Conservation (phyloP, 2,329 filamentous ascomycete species). For the Aspergillus sp. region DNA sequence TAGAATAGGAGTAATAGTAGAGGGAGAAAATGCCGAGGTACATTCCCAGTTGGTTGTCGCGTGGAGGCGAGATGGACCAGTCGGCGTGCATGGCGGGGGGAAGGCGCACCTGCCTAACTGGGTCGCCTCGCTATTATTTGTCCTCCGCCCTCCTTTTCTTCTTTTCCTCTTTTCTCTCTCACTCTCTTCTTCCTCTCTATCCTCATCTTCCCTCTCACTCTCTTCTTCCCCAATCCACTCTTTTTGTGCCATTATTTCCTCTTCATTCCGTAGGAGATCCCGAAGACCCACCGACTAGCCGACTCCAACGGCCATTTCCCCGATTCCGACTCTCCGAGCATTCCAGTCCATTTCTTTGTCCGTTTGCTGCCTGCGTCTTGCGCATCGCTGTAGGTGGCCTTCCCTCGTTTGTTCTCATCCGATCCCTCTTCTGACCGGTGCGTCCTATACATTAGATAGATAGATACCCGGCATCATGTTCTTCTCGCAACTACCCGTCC, state of each 20-base stretch:
- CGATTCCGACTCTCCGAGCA: not conserved
- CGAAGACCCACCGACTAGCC: not conserved
- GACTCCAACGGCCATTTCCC: not conserved
- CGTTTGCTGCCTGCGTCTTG: no score
- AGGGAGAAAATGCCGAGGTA: conserved; percentile 6
- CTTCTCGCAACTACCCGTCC: conserved; percentile 32
- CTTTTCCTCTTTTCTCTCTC: not conserved
- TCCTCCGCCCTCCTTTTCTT: not conserved
- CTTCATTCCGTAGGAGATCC: not conserved
- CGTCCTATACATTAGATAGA: not conserved
- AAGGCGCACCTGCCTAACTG: no score
- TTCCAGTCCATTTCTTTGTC: no score
- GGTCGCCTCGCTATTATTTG: no score
- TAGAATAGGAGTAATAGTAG: not conserved
- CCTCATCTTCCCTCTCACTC: not conserved
- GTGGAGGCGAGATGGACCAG: not conserved
- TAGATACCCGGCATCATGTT: conserved; percentile 31
- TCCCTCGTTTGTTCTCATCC: no score
- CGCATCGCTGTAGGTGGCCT: no score
- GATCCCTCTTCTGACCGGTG: not conserved
- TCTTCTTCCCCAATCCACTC: not conserved
- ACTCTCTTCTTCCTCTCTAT: not conserved
- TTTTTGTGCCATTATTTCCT: no score
- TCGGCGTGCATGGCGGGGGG: not conserved
- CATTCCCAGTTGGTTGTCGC: not conserved